Evolutionary conservation across 306 rosid species (phyloP).

Genomic region (Prosopis cineraria): DNA sequence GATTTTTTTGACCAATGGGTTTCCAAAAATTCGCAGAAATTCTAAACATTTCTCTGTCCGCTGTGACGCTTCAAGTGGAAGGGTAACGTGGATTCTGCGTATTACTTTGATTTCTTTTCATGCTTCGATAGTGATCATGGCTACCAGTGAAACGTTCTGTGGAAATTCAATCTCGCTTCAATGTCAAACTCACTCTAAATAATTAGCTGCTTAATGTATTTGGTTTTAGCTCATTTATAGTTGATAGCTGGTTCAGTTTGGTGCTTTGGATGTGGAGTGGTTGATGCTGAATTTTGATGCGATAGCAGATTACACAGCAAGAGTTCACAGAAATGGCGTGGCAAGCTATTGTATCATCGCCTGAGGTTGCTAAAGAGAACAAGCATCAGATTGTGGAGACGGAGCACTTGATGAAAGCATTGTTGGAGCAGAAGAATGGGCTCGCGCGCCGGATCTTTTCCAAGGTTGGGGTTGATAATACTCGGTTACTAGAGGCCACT

Average conservation of each 20-base stretch:
- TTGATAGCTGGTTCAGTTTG: constrained; percentile 26
- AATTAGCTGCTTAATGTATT: background rate
- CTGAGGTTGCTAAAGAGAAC: constrained; percentile 94
- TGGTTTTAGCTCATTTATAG: constrained; percentile 19
- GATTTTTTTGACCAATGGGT: constrained; percentile 47
- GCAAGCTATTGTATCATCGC: constrained; percentile 87
- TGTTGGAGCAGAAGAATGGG: constrained; percentile 96
- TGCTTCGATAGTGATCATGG: background rate
- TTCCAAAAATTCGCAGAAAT: constrained; percentile 34
- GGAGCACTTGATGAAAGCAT: constrained; percentile 92
- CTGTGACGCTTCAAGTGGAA: constrained; percentile 70
- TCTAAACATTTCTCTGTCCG: constrained; percentile 51
- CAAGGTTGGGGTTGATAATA: constrained; percentile 84
- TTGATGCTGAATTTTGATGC: constrained; percentile 38
- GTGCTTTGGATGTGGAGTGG: constrained; percentile 19
- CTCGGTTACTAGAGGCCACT: constrained; percentile 82
- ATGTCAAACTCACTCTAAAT: background rate
- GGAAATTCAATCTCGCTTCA: background rate
- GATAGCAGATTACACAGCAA: constrained; percentile 84
- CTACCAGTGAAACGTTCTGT: background rate
- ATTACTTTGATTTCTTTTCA: background rate
- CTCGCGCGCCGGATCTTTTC: constrained; percentile 95
- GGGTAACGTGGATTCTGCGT: constrained; percentile 47
- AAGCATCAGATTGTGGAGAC: constrained; percentile 99
- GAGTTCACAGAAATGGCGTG: constrained; percentile 99